Evolutionary conservation across 257 asterid genomes (phyloP), one percentile per base, ranked within the genome.

Genomic region (Thymus mandschuricus): DNA sequence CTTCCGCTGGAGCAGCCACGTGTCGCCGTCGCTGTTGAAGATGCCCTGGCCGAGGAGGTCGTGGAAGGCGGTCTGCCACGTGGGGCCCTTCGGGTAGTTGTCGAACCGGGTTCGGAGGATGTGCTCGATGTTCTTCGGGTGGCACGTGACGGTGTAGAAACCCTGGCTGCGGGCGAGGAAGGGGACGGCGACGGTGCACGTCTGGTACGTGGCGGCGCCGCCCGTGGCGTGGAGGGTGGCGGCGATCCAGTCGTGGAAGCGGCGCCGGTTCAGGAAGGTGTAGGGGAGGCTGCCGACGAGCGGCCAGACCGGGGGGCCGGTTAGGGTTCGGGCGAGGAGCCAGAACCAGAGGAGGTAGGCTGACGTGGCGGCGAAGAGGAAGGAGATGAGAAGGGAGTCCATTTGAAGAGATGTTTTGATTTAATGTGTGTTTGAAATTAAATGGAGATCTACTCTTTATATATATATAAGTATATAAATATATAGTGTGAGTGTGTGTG

Each of bases 41-140:
- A 91, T 88, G 0, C 96, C 97, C 33, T 91, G 95, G 0, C 97
- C 97, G 40, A 91, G 75, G 3, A 91, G 93, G 70, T 91, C 97
- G 45, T 91, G 96, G 50, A 91, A 91, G 35, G 96, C 97, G 6
- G 83, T 81, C 51, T 91, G 97, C 97, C 97, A 91, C 0, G 84
- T 82, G 3, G 96, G 97, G 0, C 97, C 97, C 58, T 91, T 91
- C 0, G 97, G 97, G 31, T 89, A 91, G 73, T 91, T 91, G 50
- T 89, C 92, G 70, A 91, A 91, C 82, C 96, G 83, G 67, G 89
- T 85, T 38, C 91, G 85, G 12, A 91, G 97, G 43, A 89, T 87
- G 41, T 91, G 97, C 67, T 91, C 97, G 64, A 91, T 84, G 71
- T 91, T 91, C 13, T 80, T 84, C 0, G 97, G 97, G 85, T 89